Percentiles rank a stretch among this genome's conserved stretches.
Evolutionary conservation across 2,329 filamentous ascomycete genomes (phyloP).

Genomic region (Cadophora luteo-olivacea): DNA sequence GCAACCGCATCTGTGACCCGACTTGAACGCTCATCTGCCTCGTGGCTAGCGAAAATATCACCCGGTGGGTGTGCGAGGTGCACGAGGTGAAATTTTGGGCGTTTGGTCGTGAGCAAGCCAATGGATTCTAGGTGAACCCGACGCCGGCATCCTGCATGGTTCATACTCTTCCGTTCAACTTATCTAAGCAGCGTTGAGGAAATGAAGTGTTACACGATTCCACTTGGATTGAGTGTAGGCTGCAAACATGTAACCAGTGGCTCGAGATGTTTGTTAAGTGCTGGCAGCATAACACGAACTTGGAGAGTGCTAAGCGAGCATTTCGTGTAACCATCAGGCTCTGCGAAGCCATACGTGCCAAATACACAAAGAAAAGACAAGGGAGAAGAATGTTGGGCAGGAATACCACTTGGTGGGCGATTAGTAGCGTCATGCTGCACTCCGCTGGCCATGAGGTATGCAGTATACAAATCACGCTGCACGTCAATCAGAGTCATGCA

Average conservation of each 20-base stretch:
- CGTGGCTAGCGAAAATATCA: background rate
- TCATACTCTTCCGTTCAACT: background rate
- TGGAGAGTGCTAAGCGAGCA: background rate
- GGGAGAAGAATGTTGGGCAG: background rate
- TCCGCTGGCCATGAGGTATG: background rate
- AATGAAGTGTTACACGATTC: background rate
- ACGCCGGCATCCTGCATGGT: slow-evolving; percentile 5
- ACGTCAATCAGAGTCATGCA: background rate
- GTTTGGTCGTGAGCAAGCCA: background rate
- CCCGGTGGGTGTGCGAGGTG: background rate
- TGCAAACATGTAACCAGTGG: background rate
- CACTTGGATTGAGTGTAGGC: background rate
- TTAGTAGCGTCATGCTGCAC: background rate
- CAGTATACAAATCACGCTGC: too few relatives aligned
- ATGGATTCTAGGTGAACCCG: background rate
- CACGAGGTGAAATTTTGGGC: background rate
- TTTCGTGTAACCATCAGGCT: background rate
- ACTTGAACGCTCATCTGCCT: background rate
- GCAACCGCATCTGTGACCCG: background rate
- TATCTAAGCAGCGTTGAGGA: background rate
- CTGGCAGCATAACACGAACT: slow-evolving; percentile 9
- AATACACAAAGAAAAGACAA: background rate
- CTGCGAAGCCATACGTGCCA: background rate
- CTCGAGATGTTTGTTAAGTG: background rate
- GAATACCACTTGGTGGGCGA: background rate